phyloP scores from a whole-genome alignment of 2,329 filamentous ascomycete genomes.

The Alternaria triticina region DNA sequence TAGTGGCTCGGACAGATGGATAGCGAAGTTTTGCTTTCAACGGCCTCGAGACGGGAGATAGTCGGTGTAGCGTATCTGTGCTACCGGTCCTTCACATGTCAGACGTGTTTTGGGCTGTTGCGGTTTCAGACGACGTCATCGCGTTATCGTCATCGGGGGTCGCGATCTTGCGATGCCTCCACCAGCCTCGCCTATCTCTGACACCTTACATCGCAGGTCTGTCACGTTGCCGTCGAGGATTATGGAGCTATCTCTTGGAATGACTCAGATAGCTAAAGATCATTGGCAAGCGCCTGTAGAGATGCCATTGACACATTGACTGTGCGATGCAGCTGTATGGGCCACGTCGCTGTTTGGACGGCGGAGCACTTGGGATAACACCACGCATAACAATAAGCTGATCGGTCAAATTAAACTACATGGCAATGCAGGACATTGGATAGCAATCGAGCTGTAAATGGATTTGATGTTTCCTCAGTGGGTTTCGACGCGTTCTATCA shows the following conservation, averaged over 20 bases:
- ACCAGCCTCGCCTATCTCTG: background rate
- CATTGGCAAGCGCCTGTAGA: background rate
- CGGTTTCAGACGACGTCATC: background rate
- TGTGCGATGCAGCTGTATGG: background rate
- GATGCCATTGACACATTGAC: background rate
- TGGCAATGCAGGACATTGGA: background rate
- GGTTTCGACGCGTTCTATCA: background rate
- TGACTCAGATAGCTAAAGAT: background rate
- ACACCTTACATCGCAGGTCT: background rate
- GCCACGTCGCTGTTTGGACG: background rate
- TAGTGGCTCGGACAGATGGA: conserved; percentile 5
- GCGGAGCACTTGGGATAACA: background rate
- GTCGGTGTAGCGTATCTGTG: background rate
- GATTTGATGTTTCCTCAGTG: background rate
- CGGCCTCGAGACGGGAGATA: background rate
- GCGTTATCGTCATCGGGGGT: background rate
- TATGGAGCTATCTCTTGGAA: background rate
- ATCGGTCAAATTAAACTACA: background rate
- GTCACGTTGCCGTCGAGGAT: background rate
- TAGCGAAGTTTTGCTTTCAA: background rate
- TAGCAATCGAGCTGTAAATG: background rate
- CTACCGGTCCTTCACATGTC: conserved; percentile 2
- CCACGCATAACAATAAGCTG: background rate
- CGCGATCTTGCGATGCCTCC: background rate
- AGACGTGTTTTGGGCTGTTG: background rate